Conservation (phyloP, 345 rosid species). For the Crucihimalaya himalaica region DNA sequence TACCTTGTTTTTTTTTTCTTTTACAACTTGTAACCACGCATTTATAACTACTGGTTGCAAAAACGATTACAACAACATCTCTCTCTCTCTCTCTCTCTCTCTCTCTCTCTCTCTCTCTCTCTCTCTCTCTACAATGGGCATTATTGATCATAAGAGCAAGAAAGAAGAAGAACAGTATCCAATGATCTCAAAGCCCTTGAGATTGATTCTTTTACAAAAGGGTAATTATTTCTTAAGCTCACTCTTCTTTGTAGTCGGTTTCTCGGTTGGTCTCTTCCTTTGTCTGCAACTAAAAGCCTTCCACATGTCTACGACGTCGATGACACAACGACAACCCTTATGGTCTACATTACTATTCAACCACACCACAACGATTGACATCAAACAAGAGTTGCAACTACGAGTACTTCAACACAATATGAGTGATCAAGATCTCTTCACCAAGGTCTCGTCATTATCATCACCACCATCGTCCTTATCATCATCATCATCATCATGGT, state of each 20-base stretch:
- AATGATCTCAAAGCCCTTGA: slow-evolving; percentile 31
- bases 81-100: slow-evolving; percentile 2
- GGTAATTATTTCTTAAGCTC: slow-evolving; percentile 19
- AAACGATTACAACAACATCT: slow-evolving; percentile 13
- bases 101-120: slow-evolving; percentile 3
- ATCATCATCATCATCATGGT: slow-evolving; percentile 33
- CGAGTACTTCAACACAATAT: slow-evolving; percentile 49
- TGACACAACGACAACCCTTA: slow-evolving; percentile 28
- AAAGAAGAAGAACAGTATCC: slow-evolving; percentile 34
- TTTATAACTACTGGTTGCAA: slow-evolving; percentile 20
- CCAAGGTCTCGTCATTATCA: slow-evolving; percentile 44
- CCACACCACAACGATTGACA: slow-evolving; percentile 20
- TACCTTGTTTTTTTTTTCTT: slow-evolving; percentile 4
- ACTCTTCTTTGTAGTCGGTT: slow-evolving; percentile 44
- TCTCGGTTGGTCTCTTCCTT: slow-evolving; percentile 47
- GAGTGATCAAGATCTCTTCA: slow-evolving; percentile 62
- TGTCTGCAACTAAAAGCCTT: slow-evolving; percentile 42
- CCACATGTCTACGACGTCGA: slow-evolving; percentile 14
- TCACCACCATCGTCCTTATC: slow-evolving; percentile 8
- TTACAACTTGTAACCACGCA: slow-evolving; percentile 25
- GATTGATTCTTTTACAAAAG: neutral
- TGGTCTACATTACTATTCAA: slow-evolving; percentile 30
- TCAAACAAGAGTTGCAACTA: slow-evolving; percentile 3
- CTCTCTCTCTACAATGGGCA: slow-evolving; percentile 20
- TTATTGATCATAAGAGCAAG: slow-evolving; percentile 3